A percentile compares a stretch with the other conserved stretches of the same genome.
phyloP scores from a whole-genome alignment of 352 stramenopile genomes.

The Globisporangium acanthophoron region DNA sequence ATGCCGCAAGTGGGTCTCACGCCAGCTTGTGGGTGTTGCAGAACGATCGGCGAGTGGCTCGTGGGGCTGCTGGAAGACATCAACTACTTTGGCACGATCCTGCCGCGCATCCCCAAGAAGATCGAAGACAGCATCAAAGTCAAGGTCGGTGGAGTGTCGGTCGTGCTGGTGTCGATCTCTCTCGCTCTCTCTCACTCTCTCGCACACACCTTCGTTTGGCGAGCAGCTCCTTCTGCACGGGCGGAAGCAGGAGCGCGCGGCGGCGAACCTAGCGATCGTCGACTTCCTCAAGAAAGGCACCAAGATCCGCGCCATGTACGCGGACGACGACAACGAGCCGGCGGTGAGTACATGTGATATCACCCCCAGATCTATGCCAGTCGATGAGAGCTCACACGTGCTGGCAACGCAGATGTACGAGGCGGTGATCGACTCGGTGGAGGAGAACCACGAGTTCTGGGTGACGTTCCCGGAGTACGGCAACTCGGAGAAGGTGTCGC shows the following conservation, averaged over 20 bases:
- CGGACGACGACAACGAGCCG: constrained; percentile 93
- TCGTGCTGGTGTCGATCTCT: background rate
- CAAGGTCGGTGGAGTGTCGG: constrained; percentile 35
- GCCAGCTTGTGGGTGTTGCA: constrained; percentile 22
- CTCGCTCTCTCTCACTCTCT: background rate
- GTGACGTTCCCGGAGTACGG: constrained; percentile 96
- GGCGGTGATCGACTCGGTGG: constrained; percentile 92
- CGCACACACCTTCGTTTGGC: constrained; percentile 2
- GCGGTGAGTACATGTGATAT: constrained; percentile 30
- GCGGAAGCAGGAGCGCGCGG: constrained; percentile 59
- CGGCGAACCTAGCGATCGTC: constrained; percentile 58
- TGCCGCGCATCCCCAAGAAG: constrained; percentile 94
- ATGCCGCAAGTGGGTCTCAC: background rate
- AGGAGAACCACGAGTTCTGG: constrained; percentile 78
- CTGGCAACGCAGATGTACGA: constrained; percentile 87
- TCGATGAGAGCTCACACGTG: background rate
- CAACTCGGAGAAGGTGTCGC: constrained; percentile 91
- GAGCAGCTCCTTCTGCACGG: constrained; percentile 69
- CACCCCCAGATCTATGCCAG: background rate
- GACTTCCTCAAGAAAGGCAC: constrained; percentile 83
- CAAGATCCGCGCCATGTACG: constrained; percentile 93
- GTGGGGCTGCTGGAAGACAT: constrained; percentile 88
- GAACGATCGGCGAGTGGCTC: constrained; percentile 92
- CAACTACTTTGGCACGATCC: constrained; percentile 96
- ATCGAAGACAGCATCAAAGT: constrained; percentile 97